Conservation (phyloP, 108 stramenopile species). For the Cylindrotheca fusiformis region DNA sequence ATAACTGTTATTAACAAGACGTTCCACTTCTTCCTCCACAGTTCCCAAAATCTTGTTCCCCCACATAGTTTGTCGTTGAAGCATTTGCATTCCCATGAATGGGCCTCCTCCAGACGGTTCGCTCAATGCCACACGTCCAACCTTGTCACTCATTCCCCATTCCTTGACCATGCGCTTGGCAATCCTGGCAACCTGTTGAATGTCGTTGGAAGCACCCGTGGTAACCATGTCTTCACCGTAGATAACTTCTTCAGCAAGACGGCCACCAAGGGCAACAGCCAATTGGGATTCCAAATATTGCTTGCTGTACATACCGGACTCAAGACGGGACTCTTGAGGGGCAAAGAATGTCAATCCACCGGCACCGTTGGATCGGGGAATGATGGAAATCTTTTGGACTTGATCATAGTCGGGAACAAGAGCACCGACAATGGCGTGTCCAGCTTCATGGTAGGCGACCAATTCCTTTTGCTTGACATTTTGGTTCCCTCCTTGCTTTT, state of each 20-base stretch:
- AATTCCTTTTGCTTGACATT: conserved; percentile 67
- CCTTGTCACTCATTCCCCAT: conserved; percentile 93
- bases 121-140: conserved; percentile 88
- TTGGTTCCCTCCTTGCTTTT: conserved; percentile 88
- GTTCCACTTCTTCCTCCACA: conserved; percentile 90
- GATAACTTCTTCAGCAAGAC: conserved; percentile 96
- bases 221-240: conserved; percentile 95
- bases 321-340: conserved; percentile 89
- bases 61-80: conserved; percentile 67
- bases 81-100: conserved; percentile 76
- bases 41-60: conserved; percentile 70
- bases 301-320: conserved; percentile 88
- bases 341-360: conserved; percentile 94
- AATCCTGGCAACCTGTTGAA: conserved; percentile 92
- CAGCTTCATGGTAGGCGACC: conserved; percentile 94
- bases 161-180: conserved; percentile 96
- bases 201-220: conserved; percentile 96
- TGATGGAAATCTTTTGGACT: conserved; percentile 97
- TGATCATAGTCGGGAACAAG: conserved; percentile 89
- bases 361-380: conserved; percentile 92
- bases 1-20: conserved; percentile 92
- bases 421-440: conserved; percentile 93
- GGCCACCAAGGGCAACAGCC: conserved; percentile 95
- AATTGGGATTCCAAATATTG: conserved; percentile 93
- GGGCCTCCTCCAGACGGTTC: conserved; percentile 58